phyloP scores from a whole-genome alignment of 2,329 filamentous ascomycete species.

The Hypoxylon sp. region DNA sequence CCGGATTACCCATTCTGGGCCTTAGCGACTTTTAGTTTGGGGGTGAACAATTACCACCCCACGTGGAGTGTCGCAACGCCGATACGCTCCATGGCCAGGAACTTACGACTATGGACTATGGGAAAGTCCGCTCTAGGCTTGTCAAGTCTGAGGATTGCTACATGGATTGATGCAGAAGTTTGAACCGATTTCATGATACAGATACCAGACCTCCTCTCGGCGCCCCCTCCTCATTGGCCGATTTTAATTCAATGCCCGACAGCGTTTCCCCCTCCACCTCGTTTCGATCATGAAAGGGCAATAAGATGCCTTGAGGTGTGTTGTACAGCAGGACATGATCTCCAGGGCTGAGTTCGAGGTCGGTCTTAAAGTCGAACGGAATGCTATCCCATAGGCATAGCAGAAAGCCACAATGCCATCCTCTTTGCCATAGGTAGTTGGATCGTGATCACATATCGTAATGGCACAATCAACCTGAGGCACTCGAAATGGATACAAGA shows the following conservation, averaged over 20 bases:
- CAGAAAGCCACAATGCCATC: slow-evolving; percentile 7
- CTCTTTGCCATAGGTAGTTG: slow-evolving; percentile 6
- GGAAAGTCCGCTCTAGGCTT: slow-evolving; percentile 24
- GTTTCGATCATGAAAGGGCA: slow-evolving; percentile 19
- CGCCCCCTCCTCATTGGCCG: slow-evolving; percentile 28
- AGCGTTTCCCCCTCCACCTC: slow-evolving; percentile 25
- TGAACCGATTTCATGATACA: slow-evolving; percentile 20
- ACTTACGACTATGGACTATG: slow-evolving; percentile 19
- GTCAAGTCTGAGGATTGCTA: slow-evolving; percentile 23
- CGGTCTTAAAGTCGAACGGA: slow-evolving; percentile 34
- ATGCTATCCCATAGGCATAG: slow-evolving; percentile 29
- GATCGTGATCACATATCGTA: not conserved
- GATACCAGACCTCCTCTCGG: slow-evolving; percentile 10
- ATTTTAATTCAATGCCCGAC: slow-evolving; percentile 20
- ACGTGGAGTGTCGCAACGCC: slow-evolving; percentile 37
- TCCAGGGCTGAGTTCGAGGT: slow-evolving; percentile 35
- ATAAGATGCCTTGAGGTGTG: slow-evolving; percentile 24
- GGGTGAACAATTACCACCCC: slow-evolving; percentile 38
- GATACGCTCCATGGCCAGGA: slow-evolving; percentile 26
- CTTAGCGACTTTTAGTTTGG: slow-evolving; percentile 29
- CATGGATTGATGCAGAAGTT: slow-evolving; percentile 30
- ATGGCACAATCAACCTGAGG: not conserved
- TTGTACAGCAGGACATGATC: slow-evolving; percentile 38
- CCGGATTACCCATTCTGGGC: slow-evolving; percentile 39
- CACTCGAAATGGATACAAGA: slow-evolving; percentile 1